These are phyloP conservation scores for Ogataea methanolica DNA, from an alignment of 805 yeast genomes.

Conservation along the genomic window DNA sequence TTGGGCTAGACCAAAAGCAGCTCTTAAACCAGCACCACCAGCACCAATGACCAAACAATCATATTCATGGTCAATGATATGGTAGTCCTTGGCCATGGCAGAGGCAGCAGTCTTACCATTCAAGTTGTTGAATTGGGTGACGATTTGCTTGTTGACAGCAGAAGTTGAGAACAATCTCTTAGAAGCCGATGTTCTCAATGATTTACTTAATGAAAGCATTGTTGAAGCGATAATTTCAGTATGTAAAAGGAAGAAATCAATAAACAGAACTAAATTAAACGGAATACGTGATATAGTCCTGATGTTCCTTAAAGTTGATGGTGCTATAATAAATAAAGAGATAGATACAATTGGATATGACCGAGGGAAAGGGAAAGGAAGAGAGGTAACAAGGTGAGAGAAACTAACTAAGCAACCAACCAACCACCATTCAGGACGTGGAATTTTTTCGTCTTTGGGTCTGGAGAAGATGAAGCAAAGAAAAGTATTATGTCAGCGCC, in stretches of 20 bases:
- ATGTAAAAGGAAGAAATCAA: background rate
- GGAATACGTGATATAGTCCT: too few species aligned
- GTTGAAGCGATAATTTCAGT: background rate
- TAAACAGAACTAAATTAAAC: background rate
- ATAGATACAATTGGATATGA: too few species aligned
- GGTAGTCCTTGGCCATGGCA: slow-evolving; percentile 66
- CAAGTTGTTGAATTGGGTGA: slow-evolving; percentile 36
- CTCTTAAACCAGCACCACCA: slow-evolving; percentile 98
- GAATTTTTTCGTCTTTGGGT: background rate
- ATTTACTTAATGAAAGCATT: slow-evolving; percentile 23
- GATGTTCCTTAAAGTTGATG: too few species aligned
- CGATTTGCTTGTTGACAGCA: slow-evolving; percentile 24
- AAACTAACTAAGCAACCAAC: background rate
- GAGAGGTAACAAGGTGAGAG: background rate
- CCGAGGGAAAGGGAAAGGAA: too few species aligned
- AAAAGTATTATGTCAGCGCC: background rate
- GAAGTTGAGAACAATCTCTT: slow-evolving; percentile 30
- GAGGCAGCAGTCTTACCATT: slow-evolving; percentile 49
- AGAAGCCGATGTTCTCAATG: slow-evolving; percentile 15
- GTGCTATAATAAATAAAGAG: too few species aligned
- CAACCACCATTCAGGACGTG: background rate
- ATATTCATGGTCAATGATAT: slow-evolving; percentile 94
- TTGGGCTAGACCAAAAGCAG: slow-evolving; percentile 95
- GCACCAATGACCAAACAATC: slow-evolving; percentile 98
- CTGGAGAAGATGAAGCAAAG: background rate